Conservation (phyloP, 768 basidiomycete species). For the Pleurotus cornucopiae region DNA sequence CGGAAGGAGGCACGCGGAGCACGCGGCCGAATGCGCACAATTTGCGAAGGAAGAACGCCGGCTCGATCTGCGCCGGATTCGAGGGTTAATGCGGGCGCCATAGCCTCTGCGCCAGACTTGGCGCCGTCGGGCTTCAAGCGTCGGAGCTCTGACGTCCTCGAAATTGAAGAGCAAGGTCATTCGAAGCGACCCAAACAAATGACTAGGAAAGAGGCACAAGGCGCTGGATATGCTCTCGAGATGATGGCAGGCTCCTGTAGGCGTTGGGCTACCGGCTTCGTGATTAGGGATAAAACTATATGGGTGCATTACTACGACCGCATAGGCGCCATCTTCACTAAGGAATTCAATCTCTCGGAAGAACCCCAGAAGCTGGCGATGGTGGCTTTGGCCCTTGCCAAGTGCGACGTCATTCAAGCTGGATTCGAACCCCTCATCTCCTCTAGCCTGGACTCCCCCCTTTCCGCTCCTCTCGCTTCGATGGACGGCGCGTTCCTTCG, state of each 20-base stretch:
- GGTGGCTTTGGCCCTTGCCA: slow-evolving; percentile 1
- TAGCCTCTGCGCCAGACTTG: no score
- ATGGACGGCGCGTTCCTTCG: background rate
- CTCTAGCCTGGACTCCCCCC: background rate
- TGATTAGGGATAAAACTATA: slow-evolving; percentile 14
- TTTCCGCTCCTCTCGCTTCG: background rate
- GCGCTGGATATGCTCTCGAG: slow-evolving; percentile 12
- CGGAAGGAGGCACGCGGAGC: no score
- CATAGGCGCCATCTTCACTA: slow-evolving; percentile 14
- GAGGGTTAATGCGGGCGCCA: no score
- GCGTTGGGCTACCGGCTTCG: slow-evolving; percentile 16
- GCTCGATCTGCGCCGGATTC: no score
- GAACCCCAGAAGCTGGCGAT: slow-evolving; percentile 16
- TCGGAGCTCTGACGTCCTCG: no score
- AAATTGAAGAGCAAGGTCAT: no score
- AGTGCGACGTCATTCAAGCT: background rate
- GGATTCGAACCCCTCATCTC: slow-evolving; percentile 16
- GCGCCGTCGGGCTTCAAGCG: no score
- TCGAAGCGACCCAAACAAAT: no score
- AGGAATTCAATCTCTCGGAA: slow-evolving; percentile 16
- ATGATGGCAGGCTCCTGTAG: slow-evolving; percentile 14
- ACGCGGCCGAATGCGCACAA: no score
- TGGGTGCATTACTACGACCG: slow-evolving; percentile 25
- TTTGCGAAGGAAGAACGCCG: no score
- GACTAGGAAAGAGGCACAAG: background rate